Base-by-base conservation (phyloP, 192 early-diverging fungal genomes). In the Hyaloraphidium curvatum region DNA sequence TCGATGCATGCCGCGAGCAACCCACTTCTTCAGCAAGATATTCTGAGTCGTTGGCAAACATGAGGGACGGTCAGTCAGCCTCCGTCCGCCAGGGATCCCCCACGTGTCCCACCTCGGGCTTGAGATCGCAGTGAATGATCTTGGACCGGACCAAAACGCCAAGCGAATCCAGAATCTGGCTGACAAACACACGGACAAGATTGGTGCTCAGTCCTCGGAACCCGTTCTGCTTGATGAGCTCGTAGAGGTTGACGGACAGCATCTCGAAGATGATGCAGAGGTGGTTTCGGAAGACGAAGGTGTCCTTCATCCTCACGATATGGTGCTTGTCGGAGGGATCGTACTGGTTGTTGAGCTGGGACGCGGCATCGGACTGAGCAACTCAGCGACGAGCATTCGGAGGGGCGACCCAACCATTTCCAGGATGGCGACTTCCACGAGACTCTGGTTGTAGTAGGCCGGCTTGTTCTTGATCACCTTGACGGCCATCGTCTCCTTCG, bases 381-480 rank as follows among this genome's bases (percentile, higher is more conserved):
- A 11, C 40, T 30, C 13, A 19, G 35, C 40, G 16, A 17, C 23
- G 23, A 39, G 11, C 22, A 13, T 28, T 25, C n/a, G n/a, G n/a
- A n/a, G n/a, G n/a, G n/a, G n/a, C n/a, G 9, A n/a, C 26, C 62
- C 43, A 65, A 85, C 82, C 67, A 87, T 61, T 39, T 89, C 80
- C 27, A 98, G 72, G 58, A 98, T 93, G 11, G 84, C 79, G 4
- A 95, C 86, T 72, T 98, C 95, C 73, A 95, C 83, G 73, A 94
- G 76, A 57, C 86, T 88, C 67, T 98, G 95, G 64, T 91, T 89
- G 67, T 89, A 92, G 66, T 95, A 98, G 2, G 95, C 91, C 0
- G 78, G 76, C 65, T 91, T 92, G 68, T 98, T 98, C 61, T 98
- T 98, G 54, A 98, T 91, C 25, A 98, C 89, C 67, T 98, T 98